Evolutionary conservation across 176 grass and related monocot genomes (phyloP).

Genomic region (Leersia perrieri): DNA sequence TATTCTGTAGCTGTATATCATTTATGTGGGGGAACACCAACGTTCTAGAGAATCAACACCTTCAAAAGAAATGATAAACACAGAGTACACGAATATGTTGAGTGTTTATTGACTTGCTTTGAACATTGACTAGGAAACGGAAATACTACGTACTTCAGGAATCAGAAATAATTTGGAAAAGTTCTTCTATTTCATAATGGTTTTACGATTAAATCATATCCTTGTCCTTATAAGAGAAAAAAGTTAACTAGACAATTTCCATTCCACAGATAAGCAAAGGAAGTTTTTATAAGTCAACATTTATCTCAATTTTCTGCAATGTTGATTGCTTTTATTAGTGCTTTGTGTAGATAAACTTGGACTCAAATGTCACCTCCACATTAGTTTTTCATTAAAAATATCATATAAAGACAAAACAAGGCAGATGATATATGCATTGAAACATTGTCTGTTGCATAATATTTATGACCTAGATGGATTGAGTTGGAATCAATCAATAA

Average conservation of each 20-base stretch:
- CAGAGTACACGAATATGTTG: not conserved
- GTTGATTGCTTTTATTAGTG: not conserved
- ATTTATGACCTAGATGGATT: slow-evolving; percentile 1
- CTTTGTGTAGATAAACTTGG: not conserved
- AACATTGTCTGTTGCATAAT: not conserved
- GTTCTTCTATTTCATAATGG: not conserved
- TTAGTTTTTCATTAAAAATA: not conserved
- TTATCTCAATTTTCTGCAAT: slow-evolving; percentile 4
- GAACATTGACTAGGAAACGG: slow-evolving; percentile 1
- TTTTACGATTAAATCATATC: not conserved
- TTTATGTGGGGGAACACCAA: not conserved
- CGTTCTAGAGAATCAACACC: not conserved
- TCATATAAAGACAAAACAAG: not conserved
- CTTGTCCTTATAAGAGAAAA: not conserved
- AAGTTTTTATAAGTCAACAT: not conserved
- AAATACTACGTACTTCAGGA: not conserved
- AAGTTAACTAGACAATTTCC: not conserved
- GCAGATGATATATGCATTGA: not conserved
- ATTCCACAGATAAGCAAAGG: not conserved
- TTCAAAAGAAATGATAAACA: not conserved
- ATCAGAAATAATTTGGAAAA: not conserved
- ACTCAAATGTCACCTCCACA: not conserved
- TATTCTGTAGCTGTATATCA: not conserved
- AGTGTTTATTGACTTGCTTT: slow-evolving; percentile 1
- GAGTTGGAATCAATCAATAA: not conserved